Conservation (phyloP, 2,329 filamentous ascomycete genomes). For the Penicillium psychrosexuale region DNA sequence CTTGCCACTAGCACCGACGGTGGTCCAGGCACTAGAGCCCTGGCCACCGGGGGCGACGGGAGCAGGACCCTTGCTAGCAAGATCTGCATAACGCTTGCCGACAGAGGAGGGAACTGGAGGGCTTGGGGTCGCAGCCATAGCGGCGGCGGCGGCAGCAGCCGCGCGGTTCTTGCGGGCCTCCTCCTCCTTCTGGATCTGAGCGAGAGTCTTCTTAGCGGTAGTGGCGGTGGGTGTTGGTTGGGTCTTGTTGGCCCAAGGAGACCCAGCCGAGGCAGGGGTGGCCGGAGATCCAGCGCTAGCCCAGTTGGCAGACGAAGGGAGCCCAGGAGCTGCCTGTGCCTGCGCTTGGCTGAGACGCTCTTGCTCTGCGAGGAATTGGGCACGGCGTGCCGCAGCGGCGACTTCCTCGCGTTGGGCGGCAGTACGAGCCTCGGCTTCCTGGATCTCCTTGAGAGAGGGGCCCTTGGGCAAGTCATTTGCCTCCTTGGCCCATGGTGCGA, state of each 20-base stretch:
- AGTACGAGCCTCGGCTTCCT: constrained; percentile 90
- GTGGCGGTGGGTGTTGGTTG: constrained; percentile 37
- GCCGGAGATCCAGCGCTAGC: constrained; percentile 70
- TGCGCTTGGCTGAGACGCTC: constrained; percentile 67
- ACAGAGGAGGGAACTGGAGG: constrained; percentile 45
- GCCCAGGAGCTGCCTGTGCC: constrained; percentile 63
- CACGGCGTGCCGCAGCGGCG: constrained; percentile 72
- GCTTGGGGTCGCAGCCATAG: constrained; percentile 45
- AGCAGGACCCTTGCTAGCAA: constrained; percentile 72
- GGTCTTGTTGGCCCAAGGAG: constrained; percentile 53
- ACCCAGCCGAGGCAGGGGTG: constrained; percentile 52
- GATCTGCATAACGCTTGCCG: constrained; percentile 90
- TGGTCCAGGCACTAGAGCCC: constrained; percentile 74
- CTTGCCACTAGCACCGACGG: constrained; percentile 90
- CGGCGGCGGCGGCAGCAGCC: constrained; percentile 45
- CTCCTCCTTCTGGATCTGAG: constrained; percentile 96
- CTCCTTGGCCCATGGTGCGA: constrained; percentile 95
- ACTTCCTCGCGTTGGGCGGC: constrained; percentile 84
- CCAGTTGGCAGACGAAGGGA: constrained; percentile 89
- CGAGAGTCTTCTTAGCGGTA: constrained; percentile 77
- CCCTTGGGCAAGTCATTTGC: constrained; percentile 69
- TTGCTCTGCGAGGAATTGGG: constrained; percentile 66
- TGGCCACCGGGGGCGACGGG: constrained; percentile 44
- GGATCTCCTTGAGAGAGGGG: constrained; percentile 92
- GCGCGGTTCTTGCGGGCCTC: constrained; percentile 81